phyloP scores from a whole-genome alignment of 208 protist species.

The Naegleria gruberi region DNA sequence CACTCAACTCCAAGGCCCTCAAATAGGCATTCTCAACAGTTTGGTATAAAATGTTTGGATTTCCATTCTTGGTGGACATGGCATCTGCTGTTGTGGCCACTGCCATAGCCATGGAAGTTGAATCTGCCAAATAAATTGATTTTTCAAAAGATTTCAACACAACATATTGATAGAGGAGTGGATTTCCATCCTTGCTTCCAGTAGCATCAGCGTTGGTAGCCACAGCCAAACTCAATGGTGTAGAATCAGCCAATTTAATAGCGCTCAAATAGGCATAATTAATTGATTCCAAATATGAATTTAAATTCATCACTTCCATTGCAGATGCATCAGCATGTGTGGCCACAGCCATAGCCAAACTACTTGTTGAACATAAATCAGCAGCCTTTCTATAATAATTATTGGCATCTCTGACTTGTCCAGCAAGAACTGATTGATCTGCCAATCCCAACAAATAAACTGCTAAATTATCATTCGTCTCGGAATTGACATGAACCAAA shows the following conservation, averaged over 20 bases:
- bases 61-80: not conserved
- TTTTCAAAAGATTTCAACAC: not conserved
- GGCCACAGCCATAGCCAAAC: not conserved
- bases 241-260: not conserved
- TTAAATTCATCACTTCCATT: no score
- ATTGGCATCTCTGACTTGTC: no score
- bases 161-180: not conserved
- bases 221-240: not conserved
- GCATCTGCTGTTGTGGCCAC: not conserved
- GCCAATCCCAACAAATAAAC: no score
- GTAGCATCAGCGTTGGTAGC: not conserved
- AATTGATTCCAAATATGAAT: no score
- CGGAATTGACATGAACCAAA: no score
- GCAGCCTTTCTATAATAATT: not conserved
- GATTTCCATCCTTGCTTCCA: not conserved
- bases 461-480: no score
- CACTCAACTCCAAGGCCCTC: not conserved
- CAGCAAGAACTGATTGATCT: no score
- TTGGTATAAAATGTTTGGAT: not conserved
- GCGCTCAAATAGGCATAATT: not conserved
- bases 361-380: not conserved
- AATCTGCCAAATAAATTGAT: not conserved
- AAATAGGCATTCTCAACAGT: not conserved
- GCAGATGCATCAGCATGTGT: not conserved
- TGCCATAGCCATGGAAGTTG: not conserved